Evolutionary conservation across 169 alveolate species (phyloP).

Genomic region (Cryptosporidium muris): DNA sequence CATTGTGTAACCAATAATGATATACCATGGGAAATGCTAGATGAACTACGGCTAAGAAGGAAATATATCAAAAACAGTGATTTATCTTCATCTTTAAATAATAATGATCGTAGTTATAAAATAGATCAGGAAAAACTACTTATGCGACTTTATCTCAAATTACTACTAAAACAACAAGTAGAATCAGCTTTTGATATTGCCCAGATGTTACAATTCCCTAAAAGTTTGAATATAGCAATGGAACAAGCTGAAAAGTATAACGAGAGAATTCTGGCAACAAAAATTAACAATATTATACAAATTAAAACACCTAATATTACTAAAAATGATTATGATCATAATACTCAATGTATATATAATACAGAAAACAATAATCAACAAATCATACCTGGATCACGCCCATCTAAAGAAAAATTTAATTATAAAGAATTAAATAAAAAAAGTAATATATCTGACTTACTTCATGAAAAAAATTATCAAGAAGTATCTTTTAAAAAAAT

Average conservation of each 20-base stretch:
- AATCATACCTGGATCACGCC: too few relatives aligned
- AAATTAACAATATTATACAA: slow-evolving; percentile 25
- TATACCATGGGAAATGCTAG: slow-evolving; percentile 61
- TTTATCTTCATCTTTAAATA: neutral
- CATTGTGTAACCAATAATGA: slow-evolving; percentile 56
- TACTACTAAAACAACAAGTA: slow-evolving; percentile 41
- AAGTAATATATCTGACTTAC: too few relatives aligned
- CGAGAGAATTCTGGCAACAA: slow-evolving; percentile 42
- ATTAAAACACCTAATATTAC: neutral
- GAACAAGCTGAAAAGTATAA: slow-evolving; percentile 62
- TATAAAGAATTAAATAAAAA: too few relatives aligned
- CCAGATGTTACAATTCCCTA: slow-evolving; percentile 42
- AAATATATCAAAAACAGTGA: slow-evolving; percentile 4
- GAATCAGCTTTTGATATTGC: slow-evolving; percentile 67
- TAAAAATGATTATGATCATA: neutral
- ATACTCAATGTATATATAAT: neutral
- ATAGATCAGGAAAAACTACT: slow-evolving; percentile 35
- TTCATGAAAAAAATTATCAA: too few relatives aligned
- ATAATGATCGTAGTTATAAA: slow-evolving; percentile 15
- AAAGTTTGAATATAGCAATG: slow-evolving; percentile 60
- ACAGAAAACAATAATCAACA: neutral
- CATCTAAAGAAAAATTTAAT: too few relatives aligned
- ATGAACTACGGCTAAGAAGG: slow-evolving; percentile 29
- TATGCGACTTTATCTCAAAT: slow-evolving; percentile 48
- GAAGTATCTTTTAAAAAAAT: too few relatives aligned